Base-by-base conservation (phyloP, 768 basidiomycete genomes). In the Tricholoma hemisulphureum region DNA sequence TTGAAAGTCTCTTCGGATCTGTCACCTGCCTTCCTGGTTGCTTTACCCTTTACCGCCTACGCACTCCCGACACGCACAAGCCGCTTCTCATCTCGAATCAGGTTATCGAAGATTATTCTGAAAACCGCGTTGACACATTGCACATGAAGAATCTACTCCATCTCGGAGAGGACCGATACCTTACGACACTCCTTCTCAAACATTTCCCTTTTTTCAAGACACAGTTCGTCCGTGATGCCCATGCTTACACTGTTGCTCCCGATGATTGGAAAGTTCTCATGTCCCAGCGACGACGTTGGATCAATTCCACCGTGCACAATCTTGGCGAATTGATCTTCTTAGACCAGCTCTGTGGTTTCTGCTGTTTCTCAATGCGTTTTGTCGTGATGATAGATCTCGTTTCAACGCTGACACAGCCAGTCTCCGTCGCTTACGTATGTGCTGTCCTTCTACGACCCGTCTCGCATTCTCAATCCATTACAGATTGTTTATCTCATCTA, bases 321-420 rank as follows among this genome's bases (percentile, higher is more conserved):
- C 76, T 99, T 55, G 92, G 88, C 51, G 96, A 98, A 68, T 79
- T 99, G 41, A 78, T 98, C 55, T 94, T 95, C 78, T 74, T 98
- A 67, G 92, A 95, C 55, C 86, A 91, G 58, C 84, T 95, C 21
- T 95, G 94, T 67, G 93, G 93, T 61, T 97, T 98, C 84, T 98
- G 96, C 69, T 96, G 93, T 78, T 98, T 98, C 82, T 97, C 94
- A 0, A 98, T 99, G 97, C 86, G 96, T 11, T 98, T 98, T 70
- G 79, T 98, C 34, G 96, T 98, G 66, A 92, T 99, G 85, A 90
- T 99, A 65, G 97, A 98, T 75, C 76, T 98, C 53, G 69, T 99
- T 32, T 94, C 92, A 11, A 94, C 92, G 2, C 68, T 95, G 54
- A 88, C 87, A 24, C 88, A 89, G 57, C 91, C 93, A 1, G 89